Evolutionary conservation across 2,329 filamentous ascomycete genomes (phyloP).

Genomic region (Aspergillus ibericus): DNA sequence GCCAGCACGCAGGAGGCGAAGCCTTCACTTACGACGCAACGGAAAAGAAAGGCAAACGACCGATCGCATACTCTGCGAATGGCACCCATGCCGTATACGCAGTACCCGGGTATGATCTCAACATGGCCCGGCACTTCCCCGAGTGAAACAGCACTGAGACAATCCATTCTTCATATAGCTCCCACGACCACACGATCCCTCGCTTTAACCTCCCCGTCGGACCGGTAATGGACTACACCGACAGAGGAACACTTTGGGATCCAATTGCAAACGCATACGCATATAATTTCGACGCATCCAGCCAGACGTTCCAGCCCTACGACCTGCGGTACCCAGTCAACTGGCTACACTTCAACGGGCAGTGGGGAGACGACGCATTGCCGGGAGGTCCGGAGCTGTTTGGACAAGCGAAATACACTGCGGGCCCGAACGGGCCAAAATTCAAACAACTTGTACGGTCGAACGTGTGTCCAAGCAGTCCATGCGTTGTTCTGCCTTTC

Average conservation of each 20-base stretch:
- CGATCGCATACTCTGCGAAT: conserved; percentile 59
- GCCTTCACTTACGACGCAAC: conserved; percentile 60
- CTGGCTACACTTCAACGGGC: conserved; percentile 58
- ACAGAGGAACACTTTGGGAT: conserved; percentile 61
- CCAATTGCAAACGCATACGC: conserved; percentile 56
- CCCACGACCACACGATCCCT: conserved; percentile 64
- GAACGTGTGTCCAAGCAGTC: conserved; percentile 56
- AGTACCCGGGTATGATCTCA: conserved; percentile 44
- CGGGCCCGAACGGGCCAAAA: conserved; percentile 62
- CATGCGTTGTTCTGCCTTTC: conserved; percentile 48
- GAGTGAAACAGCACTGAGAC: neutral
- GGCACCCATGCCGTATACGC: conserved; percentile 68
- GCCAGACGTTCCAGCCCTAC: conserved; percentile 50
- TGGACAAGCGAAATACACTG: conserved; percentile 56
- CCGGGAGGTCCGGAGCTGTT: conserved; percentile 52
- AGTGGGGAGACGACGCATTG: conserved; percentile 64
- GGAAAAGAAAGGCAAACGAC: conserved; percentile 55
- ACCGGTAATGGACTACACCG: conserved; percentile 56
- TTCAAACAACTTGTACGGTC: conserved; percentile 59
- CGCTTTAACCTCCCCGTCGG: conserved; percentile 57
- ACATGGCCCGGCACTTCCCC: neutral
- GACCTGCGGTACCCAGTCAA: conserved; percentile 49
- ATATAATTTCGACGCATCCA: conserved; percentile 53
- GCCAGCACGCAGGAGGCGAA: conserved; percentile 62
- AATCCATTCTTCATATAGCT: conserved; percentile 31